phyloP scores from a whole-genome alignment of 176 grass and related monocot genomes.

The Eleusine coracana region DNA sequence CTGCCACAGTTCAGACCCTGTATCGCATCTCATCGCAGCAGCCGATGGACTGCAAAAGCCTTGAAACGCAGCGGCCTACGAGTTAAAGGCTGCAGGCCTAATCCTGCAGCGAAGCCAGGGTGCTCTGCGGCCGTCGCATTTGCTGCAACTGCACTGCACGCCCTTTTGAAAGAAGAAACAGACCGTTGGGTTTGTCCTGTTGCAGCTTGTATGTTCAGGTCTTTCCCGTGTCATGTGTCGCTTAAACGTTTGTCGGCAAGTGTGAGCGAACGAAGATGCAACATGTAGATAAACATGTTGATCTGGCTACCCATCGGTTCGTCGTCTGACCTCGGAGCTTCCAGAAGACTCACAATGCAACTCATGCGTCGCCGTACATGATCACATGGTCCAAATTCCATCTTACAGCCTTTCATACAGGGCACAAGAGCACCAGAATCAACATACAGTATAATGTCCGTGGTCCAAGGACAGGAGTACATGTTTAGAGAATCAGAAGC shows the following conservation, averaged over 20 bases:
- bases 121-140: neutral
- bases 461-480: neutral
- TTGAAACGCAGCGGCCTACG: too few relatives aligned
- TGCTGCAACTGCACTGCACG: neutral
- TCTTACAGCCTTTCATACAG: too few relatives aligned
- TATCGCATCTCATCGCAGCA: neutral
- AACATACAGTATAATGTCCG: too few relatives aligned
- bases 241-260: neutral
- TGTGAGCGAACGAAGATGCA: neutral
- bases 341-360: neutral
- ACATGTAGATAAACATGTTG: too few relatives aligned
- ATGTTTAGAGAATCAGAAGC: neutral
- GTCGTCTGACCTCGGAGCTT: neutral
- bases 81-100: neutral
- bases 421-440: too few relatives aligned
- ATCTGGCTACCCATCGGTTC: too few relatives aligned
- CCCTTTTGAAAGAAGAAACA: neutral
- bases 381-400: too few relatives aligned
- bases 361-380: too few relatives aligned
- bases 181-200: neutral
- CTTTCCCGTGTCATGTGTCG: neutral
- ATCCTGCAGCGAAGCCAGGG: neutral
- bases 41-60: neutral
- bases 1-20: too few relatives aligned
- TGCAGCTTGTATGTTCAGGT: neutral